These are phyloP conservation scores for Larix kaempferi DNA, from an alignment of 75 land plant genomes.

Conservation along the genomic window DNA sequence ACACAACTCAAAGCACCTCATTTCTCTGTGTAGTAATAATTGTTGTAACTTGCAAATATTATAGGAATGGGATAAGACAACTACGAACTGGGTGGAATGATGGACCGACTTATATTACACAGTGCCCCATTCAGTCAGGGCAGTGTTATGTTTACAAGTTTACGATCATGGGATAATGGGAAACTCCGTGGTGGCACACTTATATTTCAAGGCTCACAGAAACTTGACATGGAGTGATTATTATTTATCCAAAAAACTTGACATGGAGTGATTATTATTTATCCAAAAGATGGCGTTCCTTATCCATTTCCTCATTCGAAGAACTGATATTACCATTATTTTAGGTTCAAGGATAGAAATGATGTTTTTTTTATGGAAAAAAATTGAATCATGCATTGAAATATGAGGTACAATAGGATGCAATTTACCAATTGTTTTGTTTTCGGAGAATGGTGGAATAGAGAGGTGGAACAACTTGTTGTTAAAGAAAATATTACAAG, in stretches of 20 bases:
- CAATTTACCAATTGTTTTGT: background rate
- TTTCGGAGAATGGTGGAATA: constrained; percentile 52
- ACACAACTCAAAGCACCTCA: no score
- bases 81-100: constrained; percentile 16
- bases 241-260: no score
- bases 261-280: no score
- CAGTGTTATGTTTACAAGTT: constrained; percentile 13
- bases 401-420: background rate
- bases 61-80: constrained; percentile 21
- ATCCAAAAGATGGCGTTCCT: background rate
- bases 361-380: background rate
- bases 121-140: constrained; percentile 17
- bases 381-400: background rate
- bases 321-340: constrained; percentile 11
- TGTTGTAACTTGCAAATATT: background rate
- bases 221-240: constrained; percentile 12
- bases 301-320: constrained; percentile 17
- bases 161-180: constrained; percentile 12
- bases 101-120: constrained; percentile 18
- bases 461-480: constrained; percentile 16
- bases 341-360: background rate
- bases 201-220: constrained; percentile 18
- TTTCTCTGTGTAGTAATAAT: no score
- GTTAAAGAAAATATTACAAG: constrained; percentile 16
- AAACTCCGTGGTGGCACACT: constrained; percentile 22